Evolutionary conservation across 208 protist genomes (phyloP).

Genomic region (Borovskyia barvae): DNA sequence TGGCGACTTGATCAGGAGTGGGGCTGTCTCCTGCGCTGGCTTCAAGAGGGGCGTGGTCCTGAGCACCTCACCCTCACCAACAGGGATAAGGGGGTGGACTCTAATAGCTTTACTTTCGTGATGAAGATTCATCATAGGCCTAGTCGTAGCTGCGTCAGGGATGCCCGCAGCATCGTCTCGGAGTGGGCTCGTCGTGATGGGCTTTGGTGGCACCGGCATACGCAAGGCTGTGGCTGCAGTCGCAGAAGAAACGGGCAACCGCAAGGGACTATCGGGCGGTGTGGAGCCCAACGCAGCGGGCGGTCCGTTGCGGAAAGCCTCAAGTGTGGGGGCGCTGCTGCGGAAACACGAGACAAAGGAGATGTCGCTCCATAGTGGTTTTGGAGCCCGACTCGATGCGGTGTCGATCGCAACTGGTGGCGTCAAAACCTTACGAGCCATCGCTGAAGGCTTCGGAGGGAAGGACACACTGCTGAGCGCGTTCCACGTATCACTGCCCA

Average conservation of each 20-base stretch:
- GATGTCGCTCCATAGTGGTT: slow-evolving; percentile 47
- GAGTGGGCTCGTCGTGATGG: slow-evolving; percentile 37
- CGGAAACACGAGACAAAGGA: slow-evolving; percentile 25
- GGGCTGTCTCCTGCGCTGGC: not conserved
- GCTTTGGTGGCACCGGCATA: slow-evolving; percentile 30
- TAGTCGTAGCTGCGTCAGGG: not conserved
- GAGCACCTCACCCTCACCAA: slow-evolving; percentile 15
- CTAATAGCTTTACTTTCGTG: no score
- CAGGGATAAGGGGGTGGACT: slow-evolving; percentile 28
- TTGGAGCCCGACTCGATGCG: slow-evolving; percentile 16
- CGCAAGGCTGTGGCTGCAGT: not conserved
- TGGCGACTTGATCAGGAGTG: not conserved
- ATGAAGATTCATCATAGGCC: no score
- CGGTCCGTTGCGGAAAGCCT: slow-evolving; percentile 32
- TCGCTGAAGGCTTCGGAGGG: not conserved
- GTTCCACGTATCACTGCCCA: slow-evolving; percentile 45
- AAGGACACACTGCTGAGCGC: slow-evolving; percentile 26
- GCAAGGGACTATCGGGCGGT: not conserved
- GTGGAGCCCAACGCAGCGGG: slow-evolving; percentile 3
- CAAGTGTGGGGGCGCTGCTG: slow-evolving; percentile 32
- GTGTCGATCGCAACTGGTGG: slow-evolving; percentile 37
- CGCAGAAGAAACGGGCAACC: not conserved
- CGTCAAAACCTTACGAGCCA: not conserved
- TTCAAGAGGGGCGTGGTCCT: not conserved
- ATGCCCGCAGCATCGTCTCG: slow-evolving; percentile 15